phyloP scores from a whole-genome alignment of 371 early-diverging fungal species.

The Mucor saturninus region DNA sequence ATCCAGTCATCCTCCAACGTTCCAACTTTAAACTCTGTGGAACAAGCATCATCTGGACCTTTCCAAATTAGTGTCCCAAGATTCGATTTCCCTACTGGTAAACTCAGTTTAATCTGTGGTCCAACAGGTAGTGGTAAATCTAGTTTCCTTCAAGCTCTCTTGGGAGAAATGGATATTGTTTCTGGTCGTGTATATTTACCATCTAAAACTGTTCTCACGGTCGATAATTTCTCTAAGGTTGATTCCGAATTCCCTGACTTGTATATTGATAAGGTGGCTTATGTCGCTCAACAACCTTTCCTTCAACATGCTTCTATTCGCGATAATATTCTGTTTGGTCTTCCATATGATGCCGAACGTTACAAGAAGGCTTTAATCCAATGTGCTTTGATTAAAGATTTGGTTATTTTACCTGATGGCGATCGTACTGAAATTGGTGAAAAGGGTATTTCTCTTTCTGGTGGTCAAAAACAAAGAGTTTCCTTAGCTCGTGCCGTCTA shows the following conservation, averaged over 20 bases:
- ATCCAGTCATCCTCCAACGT: slow-evolving; percentile 19
- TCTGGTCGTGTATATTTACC: slow-evolving; percentile 48
- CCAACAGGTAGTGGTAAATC: slow-evolving; percentile 79
- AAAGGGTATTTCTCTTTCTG: slow-evolving; percentile 86
- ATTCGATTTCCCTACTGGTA: slow-evolving; percentile 64
- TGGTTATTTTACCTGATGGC: slow-evolving; percentile 79
- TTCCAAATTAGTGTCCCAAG: slow-evolving; percentile 31
- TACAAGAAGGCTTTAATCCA: slow-evolving; percentile 72
- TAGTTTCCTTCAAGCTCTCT: slow-evolving; percentile 66
- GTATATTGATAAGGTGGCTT: slow-evolving; percentile 65
- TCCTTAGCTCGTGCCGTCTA: slow-evolving; percentile 84
- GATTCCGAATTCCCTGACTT: slow-evolving; percentile 46
- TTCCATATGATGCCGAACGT: slow-evolving; percentile 63
- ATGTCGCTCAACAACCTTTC: slow-evolving; percentile 85
- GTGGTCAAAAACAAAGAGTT: slow-evolving; percentile 87
- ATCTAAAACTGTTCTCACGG: slow-evolving; percentile 18
- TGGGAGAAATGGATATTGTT: slow-evolving; percentile 73
- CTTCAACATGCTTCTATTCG: slow-evolving; percentile 76
- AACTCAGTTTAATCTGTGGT: slow-evolving; percentile 68
- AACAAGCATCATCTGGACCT: not conserved
- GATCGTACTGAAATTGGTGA: slow-evolving; percentile 93
- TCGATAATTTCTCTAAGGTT: slow-evolving; percentile 22
- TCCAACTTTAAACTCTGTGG: slow-evolving; percentile 4
- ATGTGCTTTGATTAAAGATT: slow-evolving; percentile 79
- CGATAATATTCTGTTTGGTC: slow-evolving; percentile 88